Evolutionary conservation across 805 yeast genomes (phyloP).

Genomic region (Kazachstania africana): DNA sequence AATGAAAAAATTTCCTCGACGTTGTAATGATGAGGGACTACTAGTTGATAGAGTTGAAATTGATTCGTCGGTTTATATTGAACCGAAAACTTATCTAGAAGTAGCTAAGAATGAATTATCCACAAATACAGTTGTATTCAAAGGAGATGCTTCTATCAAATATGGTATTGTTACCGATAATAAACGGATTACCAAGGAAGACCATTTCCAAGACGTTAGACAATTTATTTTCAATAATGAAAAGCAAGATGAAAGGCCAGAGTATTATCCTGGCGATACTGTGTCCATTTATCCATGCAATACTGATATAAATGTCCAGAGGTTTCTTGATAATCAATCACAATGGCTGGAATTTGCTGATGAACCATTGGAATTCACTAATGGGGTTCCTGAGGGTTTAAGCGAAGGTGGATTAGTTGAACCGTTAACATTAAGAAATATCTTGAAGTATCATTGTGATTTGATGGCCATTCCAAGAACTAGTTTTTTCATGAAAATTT

Average conservation of each 20-base stretch:
- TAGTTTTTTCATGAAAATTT: conserved; percentile 60
- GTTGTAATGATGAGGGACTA: conserved; percentile 11
- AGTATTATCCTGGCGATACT: conserved; percentile 71
- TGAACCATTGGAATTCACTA: conserved; percentile 26
- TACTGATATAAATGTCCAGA: conserved; percentile 48
- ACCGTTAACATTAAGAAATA: conserved; percentile 55
- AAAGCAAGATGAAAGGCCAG: conserved; percentile 11
- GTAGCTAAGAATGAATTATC: conserved; percentile 1
- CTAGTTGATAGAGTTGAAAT: conserved; percentile 12
- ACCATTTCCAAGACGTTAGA: conserved; percentile 88
- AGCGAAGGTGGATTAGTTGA: conserved; percentile 52
- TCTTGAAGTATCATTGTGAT: conserved; percentile 73
- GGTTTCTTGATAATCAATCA: conserved; percentile 49
- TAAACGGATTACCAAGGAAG: conserved; percentile 48
- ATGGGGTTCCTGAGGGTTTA: conserved; percentile 13
- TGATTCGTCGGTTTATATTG: conserved; percentile 14
- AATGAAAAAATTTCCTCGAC: conserved; percentile 26
- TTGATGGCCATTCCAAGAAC: conserved; percentile 73
- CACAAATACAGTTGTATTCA: conserved; percentile 4
- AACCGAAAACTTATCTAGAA: conserved; percentile 19
- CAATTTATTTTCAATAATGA: conserved; percentile 35
- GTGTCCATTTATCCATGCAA: conserved; percentile 68
- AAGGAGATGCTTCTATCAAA: conserved; percentile 11
- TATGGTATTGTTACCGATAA: conserved; percentile 41
- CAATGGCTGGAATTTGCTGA: conserved; percentile 70